Percentiles rank a stretch among this genome's conserved stretches.
Evolutionary conservation across 306 rosid genomes (phyloP).

Genomic region (Arachis hypogaea): DNA sequence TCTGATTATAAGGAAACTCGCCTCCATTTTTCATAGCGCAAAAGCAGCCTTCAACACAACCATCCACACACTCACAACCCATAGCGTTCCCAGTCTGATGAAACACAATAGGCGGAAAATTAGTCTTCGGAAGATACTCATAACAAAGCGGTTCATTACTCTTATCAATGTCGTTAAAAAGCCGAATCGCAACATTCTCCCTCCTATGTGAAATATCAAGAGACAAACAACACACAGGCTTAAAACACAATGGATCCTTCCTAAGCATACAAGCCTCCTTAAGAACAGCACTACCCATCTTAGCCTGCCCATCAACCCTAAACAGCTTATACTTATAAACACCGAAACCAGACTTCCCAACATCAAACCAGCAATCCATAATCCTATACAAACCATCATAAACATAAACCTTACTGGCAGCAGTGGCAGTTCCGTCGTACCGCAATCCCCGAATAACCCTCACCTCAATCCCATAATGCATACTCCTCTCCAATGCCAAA

Average conservation of each 20-base stretch:
- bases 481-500: slow-evolving; percentile 90
- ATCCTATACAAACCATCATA: slow-evolving; percentile 92
- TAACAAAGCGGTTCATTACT: slow-evolving; percentile 62
- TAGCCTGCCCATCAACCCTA: slow-evolving; percentile 82
- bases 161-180: slow-evolving; percentile 78
- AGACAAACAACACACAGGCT: slow-evolving; percentile 65
- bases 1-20: slow-evolving; percentile 63
- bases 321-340: slow-evolving; percentile 79
- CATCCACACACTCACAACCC: slow-evolving; percentile 68
- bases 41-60: slow-evolving; percentile 68
- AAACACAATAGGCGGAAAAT: slow-evolving; percentile 67
- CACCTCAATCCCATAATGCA: slow-evolving; percentile 92
- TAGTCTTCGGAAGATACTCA: slow-evolving; percentile 72
- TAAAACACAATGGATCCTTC: slow-evolving; percentile 51
- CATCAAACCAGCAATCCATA: slow-evolving; percentile 84
- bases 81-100: slow-evolving; percentile 60
- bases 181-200: slow-evolving; percentile 60
- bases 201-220: slow-evolving; percentile 65
- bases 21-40: slow-evolving; percentile 88
- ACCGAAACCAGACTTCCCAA: slow-evolving; percentile 93
- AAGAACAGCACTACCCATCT: slow-evolving; percentile 80
- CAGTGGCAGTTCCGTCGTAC: slow-evolving; percentile 48
- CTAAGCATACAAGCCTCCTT: slow-evolving; percentile 64
- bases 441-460: slow-evolving; percentile 84
- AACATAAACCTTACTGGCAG: slow-evolving; percentile 72